These are phyloP conservation scores for Nephromyces sp. DNA, from an alignment of 169 alveolate genomes.

Conservation along the genomic window DNA sequence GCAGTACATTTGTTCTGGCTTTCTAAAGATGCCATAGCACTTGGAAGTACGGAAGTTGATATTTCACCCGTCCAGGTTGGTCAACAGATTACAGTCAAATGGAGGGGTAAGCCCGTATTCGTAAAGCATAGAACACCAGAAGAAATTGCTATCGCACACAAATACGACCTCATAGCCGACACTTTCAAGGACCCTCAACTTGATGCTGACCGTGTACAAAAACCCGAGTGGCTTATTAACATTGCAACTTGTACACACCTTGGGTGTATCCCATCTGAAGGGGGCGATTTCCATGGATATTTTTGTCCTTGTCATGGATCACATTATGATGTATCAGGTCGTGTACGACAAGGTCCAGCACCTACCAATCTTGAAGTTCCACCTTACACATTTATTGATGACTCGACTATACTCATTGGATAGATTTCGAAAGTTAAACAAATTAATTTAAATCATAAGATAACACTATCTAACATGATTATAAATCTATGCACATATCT, in stretches of 20 bases:
- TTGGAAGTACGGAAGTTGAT: constrained; percentile 67
- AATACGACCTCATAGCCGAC: too few species aligned
- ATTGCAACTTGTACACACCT: constrained; percentile 72
- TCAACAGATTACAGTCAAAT: constrained; percentile 60
- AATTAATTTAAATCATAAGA: too few species aligned
- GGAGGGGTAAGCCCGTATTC: constrained; percentile 74
- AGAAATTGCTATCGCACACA: constrained; percentile 64
- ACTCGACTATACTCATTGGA: constrained; percentile 64
- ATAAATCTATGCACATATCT: too few species aligned
- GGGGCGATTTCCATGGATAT: constrained; percentile 66
- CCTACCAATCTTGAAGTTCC: constrained; percentile 74
- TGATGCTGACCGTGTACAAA: constrained; percentile 60
- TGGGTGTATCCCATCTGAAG: constrained; percentile 71
- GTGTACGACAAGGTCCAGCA: constrained; percentile 75
- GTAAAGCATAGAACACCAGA: constrained; percentile 65
- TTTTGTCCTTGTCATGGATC: constrained; percentile 81
- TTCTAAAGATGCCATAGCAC: constrained; percentile 51
- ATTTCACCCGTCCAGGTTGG: constrained; percentile 63
- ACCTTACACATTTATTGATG: constrained; percentile 64
- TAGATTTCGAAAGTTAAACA: too few species aligned
- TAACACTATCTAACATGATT: too few species aligned
- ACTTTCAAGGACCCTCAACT: constrained; percentile 72
- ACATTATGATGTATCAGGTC: constrained; percentile 71
- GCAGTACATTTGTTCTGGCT: constrained; percentile 65
- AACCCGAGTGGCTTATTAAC: constrained; percentile 72